Conservation (phyloP, 225 moss, liverwort and hornwort genomes). For the Rhytidiadelphus loreus region DNA sequence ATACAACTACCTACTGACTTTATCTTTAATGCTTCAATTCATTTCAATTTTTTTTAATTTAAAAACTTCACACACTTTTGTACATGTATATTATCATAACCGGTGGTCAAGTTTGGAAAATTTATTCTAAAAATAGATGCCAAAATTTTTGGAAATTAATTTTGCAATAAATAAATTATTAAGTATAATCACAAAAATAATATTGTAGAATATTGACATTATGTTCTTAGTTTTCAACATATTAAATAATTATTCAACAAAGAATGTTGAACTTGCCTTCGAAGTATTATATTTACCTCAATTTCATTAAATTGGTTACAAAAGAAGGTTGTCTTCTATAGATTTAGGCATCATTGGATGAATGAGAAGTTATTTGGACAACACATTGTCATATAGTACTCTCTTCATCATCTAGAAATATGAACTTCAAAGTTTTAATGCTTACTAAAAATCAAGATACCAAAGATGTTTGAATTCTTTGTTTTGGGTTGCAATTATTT, state of each 20-base stretch:
- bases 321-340: background rate
- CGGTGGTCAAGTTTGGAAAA: accelerated
- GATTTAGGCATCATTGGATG: background rate
- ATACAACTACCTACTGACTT: accelerated
- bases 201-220: background rate
- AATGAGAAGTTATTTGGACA: background rate
- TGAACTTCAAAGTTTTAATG: background rate
- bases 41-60: no score
- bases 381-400: background rate
- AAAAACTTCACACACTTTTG: background rate
- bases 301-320: background rate
- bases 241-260: background rate
- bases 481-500: accelerated
- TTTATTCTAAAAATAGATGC: background rate
- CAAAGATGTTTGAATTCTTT: background rate
- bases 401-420: background rate
- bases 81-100: accelerated
- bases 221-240: background rate
- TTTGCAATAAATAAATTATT: background rate
- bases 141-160: background rate
- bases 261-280: background rate
- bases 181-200: background rate
- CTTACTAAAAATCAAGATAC: background rate
- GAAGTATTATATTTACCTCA: background rate
- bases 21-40: accelerated